These are phyloP conservation scores for Colletotrichum scovillei DNA, from an alignment of 2,329 filamentous ascomycete species.

Conservation along the genomic window DNA sequence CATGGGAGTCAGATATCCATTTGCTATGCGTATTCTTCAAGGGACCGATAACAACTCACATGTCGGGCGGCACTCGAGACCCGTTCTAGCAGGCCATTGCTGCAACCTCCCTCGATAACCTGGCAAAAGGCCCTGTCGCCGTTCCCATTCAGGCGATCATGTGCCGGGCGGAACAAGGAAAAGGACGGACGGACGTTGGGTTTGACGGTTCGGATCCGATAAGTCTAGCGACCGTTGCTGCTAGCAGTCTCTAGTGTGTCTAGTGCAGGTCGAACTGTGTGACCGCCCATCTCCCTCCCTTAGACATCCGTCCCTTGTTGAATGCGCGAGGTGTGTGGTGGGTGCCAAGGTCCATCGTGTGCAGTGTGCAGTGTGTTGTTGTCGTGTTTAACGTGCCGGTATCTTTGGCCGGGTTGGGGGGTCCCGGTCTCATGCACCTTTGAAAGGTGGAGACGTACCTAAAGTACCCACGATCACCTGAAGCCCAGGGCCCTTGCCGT, in stretches of 20 bases:
- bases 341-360: not conserved
- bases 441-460: constrained; percentile 9
- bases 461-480: not conserved
- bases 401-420: constrained; percentile 18
- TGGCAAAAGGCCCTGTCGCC: not conserved
- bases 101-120: constrained; percentile 10
- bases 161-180: constrained; percentile 2
- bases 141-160: constrained; percentile 19
- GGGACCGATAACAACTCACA: constrained; percentile 15
- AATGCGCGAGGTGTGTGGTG: not conserved
- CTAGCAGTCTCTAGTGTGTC: not conserved
- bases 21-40: not conserved
- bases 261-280: not conserved
- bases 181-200: constrained; percentile 5
- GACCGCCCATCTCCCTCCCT: not conserved
- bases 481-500: not conserved
- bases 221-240: not conserved
- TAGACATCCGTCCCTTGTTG: not conserved
- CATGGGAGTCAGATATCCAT: not conserved
- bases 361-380: not conserved
- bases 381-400: not conserved
- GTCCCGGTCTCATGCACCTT: constrained; percentile 1
- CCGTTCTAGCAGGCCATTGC: not conserved
- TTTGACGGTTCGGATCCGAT: constrained; percentile 17
- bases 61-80: constrained; percentile 1